Conservation (phyloP, 2,329 filamentous ascomycete species). For the Pseudogymnoascus sp. region DNA sequence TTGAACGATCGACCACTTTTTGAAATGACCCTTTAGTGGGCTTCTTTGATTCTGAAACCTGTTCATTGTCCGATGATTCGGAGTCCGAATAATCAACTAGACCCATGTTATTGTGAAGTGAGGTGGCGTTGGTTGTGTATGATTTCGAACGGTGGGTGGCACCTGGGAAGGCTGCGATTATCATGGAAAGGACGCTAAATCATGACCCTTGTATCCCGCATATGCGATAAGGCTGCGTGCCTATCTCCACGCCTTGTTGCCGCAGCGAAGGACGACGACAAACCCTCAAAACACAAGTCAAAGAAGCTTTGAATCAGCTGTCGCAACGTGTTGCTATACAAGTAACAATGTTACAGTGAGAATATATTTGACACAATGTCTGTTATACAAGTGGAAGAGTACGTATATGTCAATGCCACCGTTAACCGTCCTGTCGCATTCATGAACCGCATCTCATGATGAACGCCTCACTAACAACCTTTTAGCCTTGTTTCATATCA, state of each 20-base stretch:
- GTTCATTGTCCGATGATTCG: constrained; percentile 49
- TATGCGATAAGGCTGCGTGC: constrained; percentile 7
- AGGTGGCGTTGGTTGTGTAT: not conserved
- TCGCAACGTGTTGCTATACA: constrained; percentile 4
- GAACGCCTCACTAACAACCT: not conserved
- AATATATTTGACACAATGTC: constrained; percentile 24
- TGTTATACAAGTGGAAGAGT: constrained; percentile 33
- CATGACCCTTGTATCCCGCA: constrained; percentile 6
- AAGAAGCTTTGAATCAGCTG: not conserved
- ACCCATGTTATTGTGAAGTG: constrained; percentile 38
- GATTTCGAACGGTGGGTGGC: not conserved
- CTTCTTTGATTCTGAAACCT: constrained; percentile 11
- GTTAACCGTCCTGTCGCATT: not conserved
- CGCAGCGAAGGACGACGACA: not conserved
- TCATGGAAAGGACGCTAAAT: not conserved
- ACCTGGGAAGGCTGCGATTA: constrained; percentile 1
- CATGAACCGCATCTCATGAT: not conserved
- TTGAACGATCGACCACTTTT: constrained; percentile 72
- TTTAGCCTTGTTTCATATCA: constrained; percentile 71
- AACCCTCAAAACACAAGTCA: not conserved
- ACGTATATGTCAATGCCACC: constrained; percentile 11
- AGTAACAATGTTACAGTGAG: constrained; percentile 7
- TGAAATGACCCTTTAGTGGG: constrained; percentile 54
- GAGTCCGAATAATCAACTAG: constrained; percentile 61
- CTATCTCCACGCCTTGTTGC: constrained; percentile 4